phyloP scores from a whole-genome alignment of 2,329 filamentous ascomycete species.

The Cladosporium colombiae region DNA sequence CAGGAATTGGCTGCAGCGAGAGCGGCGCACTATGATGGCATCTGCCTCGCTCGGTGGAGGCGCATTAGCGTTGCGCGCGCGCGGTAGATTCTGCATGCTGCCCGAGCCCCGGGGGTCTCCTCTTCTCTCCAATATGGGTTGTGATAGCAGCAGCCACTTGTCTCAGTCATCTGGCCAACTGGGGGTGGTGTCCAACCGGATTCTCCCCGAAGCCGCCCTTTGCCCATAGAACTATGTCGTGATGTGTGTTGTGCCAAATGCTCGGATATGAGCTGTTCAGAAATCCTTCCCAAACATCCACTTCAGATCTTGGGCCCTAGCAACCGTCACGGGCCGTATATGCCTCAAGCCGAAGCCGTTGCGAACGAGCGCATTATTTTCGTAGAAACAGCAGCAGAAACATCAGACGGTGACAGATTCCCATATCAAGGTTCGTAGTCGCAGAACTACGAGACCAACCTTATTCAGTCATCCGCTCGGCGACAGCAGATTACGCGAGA shows the following conservation, averaged over 20 bases:
- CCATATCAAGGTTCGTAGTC: background rate
- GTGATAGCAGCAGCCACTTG: conserved; percentile 12
- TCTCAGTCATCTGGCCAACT: conserved; percentile 6
- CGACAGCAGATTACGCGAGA: background rate
- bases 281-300: conserved; percentile 1
- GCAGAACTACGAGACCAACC: background rate
- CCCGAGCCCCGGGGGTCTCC: background rate
- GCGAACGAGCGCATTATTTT: background rate
- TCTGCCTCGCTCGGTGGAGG: conserved; percentile 8
- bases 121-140: background rate
- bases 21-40: conserved; percentile 6
- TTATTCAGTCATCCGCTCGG: conserved; percentile 1
- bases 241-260: background rate
- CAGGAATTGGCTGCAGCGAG: conserved; percentile 10
- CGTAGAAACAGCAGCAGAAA: background rate
- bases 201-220: background rate
- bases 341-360: conserved; percentile 8
- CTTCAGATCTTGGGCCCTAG: conserved; percentile 1
- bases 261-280: background rate
- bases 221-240: background rate
- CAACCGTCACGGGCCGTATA: conserved; percentile 6
- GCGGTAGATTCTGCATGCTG: conserved; percentile 7
- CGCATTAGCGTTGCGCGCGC: conserved; percentile 7
- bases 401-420: background rate
- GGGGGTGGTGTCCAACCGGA: background rate